phyloP scores from a whole-genome alignment of 176 grass and related monocot genomes.

The Oropetium thomaeum region DNA sequence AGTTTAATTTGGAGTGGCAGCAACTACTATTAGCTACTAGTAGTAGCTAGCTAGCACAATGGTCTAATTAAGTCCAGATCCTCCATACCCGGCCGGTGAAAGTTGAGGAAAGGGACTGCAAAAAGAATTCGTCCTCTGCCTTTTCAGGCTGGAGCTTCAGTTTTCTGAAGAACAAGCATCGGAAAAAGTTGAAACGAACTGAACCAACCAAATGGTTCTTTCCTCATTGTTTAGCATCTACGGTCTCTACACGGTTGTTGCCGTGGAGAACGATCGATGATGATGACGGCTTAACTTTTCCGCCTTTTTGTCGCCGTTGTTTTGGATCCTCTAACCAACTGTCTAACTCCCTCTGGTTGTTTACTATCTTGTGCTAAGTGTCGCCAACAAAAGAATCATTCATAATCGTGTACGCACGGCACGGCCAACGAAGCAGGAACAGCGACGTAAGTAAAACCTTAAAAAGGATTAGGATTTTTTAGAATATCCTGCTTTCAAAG shows the following conservation, averaged over 20 bases:
- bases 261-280: neutral
- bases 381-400: constrained; percentile 9
- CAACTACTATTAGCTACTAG: neutral
- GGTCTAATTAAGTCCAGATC: neutral
- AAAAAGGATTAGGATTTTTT: neutral
- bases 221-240: neutral
- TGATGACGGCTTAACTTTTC: constrained; percentile 24
- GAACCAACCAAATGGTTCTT: neutral
- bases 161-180: neutral
- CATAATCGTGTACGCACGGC: constrained; percentile 8
- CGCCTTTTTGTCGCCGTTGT: too few relatives aligned
- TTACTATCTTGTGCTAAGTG: neutral
- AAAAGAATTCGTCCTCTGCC: neutral
- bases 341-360: neutral
- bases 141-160: constrained; percentile 27
- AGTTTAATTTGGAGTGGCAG: neutral
- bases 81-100: constrained; percentile 8
- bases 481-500: neutral
- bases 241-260: constrained; percentile 18
- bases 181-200: constrained; percentile 12
- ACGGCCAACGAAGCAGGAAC: neutral
- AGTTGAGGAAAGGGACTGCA: neutral
- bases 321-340: constrained; percentile 32
- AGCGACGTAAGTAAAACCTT: neutral
- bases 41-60: constrained; percentile 3